phyloP scores from a whole-genome alignment of 2,329 filamentous ascomycete species.

The Didymosphaeria variabile region DNA sequence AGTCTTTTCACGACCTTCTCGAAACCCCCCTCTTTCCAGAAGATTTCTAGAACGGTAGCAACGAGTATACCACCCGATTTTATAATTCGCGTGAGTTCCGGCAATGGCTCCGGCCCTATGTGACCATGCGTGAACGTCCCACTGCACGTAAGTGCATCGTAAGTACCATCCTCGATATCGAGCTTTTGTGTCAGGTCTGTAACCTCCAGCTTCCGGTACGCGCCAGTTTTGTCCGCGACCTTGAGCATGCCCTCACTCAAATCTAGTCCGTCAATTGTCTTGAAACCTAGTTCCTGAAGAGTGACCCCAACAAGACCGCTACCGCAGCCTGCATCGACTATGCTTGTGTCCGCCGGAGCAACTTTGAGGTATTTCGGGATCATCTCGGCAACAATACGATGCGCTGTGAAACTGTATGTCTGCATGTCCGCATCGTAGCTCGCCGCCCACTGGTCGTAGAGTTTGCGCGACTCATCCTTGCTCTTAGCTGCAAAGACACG shows the following conservation, averaged over 20 bases:
- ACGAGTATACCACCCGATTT: slow-evolving; percentile 60
- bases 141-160: slow-evolving; percentile 63
- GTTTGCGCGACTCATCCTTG: slow-evolving; percentile 48
- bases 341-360: slow-evolving; percentile 34
- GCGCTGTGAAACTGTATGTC: slow-evolving; percentile 54
- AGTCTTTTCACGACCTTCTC: slow-evolving; percentile 56
- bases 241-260: slow-evolving; percentile 63
- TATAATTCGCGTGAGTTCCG: slow-evolving; percentile 61
- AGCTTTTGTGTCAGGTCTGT: slow-evolving; percentile 60
- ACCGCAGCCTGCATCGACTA: slow-evolving; percentile 66
- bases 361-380: slow-evolving; percentile 27
- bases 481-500: slow-evolving; percentile 50
- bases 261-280: slow-evolving; percentile 63
- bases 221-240: slow-evolving; percentile 59
- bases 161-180: slow-evolving; percentile 51
- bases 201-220: slow-evolving; percentile 57
- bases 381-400: slow-evolving; percentile 46
- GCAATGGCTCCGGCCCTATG: slow-evolving; percentile 59
- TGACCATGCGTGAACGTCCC: slow-evolving; percentile 66
- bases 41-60: slow-evolving; percentile 60
- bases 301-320: slow-evolving; percentile 63
- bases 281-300: slow-evolving; percentile 55
- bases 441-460: slow-evolving; percentile 60
- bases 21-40: slow-evolving; percentile 61
- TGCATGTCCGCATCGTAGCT: slow-evolving; percentile 56